Base-by-base conservation (phyloP, 208 protist genomes). In the Leishmania aethiopica region DNA sequence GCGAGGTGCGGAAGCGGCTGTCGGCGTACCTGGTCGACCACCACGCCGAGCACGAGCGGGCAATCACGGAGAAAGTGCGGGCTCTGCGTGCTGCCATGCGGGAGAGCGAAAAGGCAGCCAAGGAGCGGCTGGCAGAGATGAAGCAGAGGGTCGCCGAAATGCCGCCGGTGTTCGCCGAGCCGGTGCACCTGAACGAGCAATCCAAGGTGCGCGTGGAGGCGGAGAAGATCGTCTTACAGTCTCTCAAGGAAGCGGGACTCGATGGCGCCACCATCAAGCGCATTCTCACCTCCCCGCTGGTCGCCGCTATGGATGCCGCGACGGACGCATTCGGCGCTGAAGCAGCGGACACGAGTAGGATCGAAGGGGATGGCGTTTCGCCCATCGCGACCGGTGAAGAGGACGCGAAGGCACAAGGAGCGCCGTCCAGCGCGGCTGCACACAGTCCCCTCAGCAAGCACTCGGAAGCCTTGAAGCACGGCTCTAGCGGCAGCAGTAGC, bases 111-210 rank as follows among this genome's bases (percentile, higher is more conserved):
- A 62, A 71, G 72, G 85, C 85, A 0, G 88, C 92, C 1, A 45
- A 86, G 57, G 83, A 88, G 82, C 86, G 89, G 59, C 83, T 97
- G 74, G 72, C 74, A 4, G 92, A 95, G 85, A 97, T 96, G 93
- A 75, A 71, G 49, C 77, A 59, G 79, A 91, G 91, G 67, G 93
- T 97, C 66, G 88, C 87, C 40, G 86, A 90, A 78, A 89, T 96
- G 83, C 95, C 95, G 45, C 95, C 95, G 42, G 81, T 97, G 62
- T 92, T 97, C 89, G 90, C 92, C 25, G 95, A 97, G 83, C 92
- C 93, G 64, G 87, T 84, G 37, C 87, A 94, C 66, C 85, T 95
- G 60, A 87, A 93, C 75, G 89, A 94, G 60, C 70, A 90, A n/a
- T 87, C 89, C 28, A 91, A 91, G 84, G 86, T 83, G 11, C 89